phyloP scores from a whole-genome alignment of 176 grass and related monocot genomes.

The Elaeis guineensis region DNA sequence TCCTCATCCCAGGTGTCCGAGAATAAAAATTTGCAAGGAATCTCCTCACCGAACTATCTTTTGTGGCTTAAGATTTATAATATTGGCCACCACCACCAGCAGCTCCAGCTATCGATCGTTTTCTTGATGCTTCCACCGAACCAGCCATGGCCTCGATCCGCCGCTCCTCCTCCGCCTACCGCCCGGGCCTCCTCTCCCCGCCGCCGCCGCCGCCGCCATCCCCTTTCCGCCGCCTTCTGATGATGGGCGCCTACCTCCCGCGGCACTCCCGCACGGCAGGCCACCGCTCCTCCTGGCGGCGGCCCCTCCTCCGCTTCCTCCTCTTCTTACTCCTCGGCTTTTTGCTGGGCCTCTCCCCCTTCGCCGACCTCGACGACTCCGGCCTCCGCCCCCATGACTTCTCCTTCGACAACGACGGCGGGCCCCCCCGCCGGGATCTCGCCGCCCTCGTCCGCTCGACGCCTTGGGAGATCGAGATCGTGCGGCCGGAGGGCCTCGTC shows the following conservation, averaged over 20 bases:
- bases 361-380: conserved; percentile 35
- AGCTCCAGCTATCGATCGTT: too few species aligned
- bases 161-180: conserved; percentile 19
- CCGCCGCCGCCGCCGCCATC: background rate
- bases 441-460: background rate
- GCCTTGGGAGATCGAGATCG: conserved; percentile 4
- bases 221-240: too few species aligned
- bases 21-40: too few species aligned
- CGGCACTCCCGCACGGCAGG: too few species aligned
- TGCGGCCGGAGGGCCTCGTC: background rate
- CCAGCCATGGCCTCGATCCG: conserved; percentile 36
- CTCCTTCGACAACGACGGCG: background rate
- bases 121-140: conserved; percentile 19
- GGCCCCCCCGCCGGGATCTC: background rate
- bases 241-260: too few species aligned
- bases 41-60: too few species aligned
- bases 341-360: conserved; percentile 9
- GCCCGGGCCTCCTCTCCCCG: background rate
- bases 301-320: conserved; percentile 12
- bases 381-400: background rate
- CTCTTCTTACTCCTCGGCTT: background rate
- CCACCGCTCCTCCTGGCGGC: background rate
- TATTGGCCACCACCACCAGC: too few species aligned
- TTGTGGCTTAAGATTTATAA: too few species aligned
- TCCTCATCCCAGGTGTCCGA: too few species aligned